A percentile compares a stretch with the other conserved stretches of the same genome.
These are phyloP conservation scores for Globisporangium carolinianum DNA, from an alignment of 352 stramenopile species.

Conservation along the genomic window DNA sequence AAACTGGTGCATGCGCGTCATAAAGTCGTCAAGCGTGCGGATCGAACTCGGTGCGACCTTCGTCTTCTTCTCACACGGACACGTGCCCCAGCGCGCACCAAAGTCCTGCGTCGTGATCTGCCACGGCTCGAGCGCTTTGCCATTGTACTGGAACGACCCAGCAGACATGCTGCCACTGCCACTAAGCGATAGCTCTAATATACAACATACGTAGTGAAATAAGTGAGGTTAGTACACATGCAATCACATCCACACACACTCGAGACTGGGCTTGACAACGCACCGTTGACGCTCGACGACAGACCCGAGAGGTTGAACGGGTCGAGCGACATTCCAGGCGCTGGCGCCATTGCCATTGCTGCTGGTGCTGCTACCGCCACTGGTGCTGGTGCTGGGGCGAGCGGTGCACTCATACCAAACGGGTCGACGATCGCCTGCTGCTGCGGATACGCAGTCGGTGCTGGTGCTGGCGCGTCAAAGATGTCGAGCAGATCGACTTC, in stretches of 20 bases:
- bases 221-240: not conserved
- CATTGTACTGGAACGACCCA: slow-evolving; percentile 72
- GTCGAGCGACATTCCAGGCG: slow-evolving; percentile 33
- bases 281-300: slow-evolving; percentile 63
- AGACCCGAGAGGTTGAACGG: slow-evolving; percentile 74
- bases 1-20: slow-evolving; percentile 69
- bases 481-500: slow-evolving; percentile 84
- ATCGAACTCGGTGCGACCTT: slow-evolving; percentile 80
- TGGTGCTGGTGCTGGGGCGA: slow-evolving; percentile 21
- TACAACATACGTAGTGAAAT: not conserved
- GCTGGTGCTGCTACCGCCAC: slow-evolving; percentile 15
- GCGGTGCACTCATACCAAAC: slow-evolving; percentile 49
- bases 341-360: slow-evolving; percentile 10
- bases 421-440: slow-evolving; percentile 38
- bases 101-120: slow-evolving; percentile 87
- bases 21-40: slow-evolving; percentile 78
- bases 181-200: slow-evolving; percentile 28
- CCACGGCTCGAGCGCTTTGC: slow-evolving; percentile 69
- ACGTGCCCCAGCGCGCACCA: slow-evolving; percentile 75
- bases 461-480: slow-evolving; percentile 54
- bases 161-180: slow-evolving; percentile 14
- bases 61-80: slow-evolving; percentile 76
- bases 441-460: slow-evolving; percentile 17
- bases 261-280: slow-evolving; percentile 3
- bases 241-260: not conserved